A percentile compares a stretch with the other conserved stretches of the same genome.
Evolutionary conservation across 371 early-diverging fungal species (phyloP).

Genomic region (Apophysomyces ossiformis): DNA sequence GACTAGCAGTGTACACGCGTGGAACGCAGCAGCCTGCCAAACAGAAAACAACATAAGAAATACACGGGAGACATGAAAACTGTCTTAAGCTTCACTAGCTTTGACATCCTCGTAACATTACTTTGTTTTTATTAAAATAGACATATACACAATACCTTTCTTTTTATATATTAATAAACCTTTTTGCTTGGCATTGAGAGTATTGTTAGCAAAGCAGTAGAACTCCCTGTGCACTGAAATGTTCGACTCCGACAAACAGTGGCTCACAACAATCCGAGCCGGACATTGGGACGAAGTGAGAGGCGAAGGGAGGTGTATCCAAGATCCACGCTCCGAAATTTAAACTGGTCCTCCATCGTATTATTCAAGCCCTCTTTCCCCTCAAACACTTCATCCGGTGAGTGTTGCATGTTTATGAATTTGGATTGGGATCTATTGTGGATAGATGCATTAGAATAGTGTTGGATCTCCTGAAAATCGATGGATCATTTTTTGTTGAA

Average conservation of each 20-base stretch:
- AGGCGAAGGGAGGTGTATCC: too few relatives aligned
- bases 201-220: too few relatives aligned
- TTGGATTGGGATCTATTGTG: neutral
- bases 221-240: too few relatives aligned
- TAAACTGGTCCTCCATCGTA: slow-evolving; percentile 6
- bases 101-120: neutral
- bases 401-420: neutral
- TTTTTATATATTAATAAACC: too few relatives aligned
- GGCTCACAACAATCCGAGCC: too few relatives aligned
- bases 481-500: neutral
- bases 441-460: slow-evolving; percentile 1
- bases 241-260: too few relatives aligned
- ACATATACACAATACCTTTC: too few relatives aligned
- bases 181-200: too few relatives aligned
- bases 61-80: neutral
- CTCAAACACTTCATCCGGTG: slow-evolving; percentile 11
- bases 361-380: slow-evolving; percentile 7
- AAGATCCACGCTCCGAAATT: slow-evolving; percentile 3
- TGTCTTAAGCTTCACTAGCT: neutral
- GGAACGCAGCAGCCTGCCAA: slow-evolving; percentile 6
- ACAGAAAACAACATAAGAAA: neutral
- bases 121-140: too few relatives aligned
- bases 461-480: neutral
- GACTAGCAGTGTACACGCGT: slow-evolving; percentile 75
- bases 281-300: too few relatives aligned